These are phyloP conservation scores for Polyporus tsugae DNA, from an alignment of 1,284 basidiomycete species.

Conservation along the genomic window DNA sequence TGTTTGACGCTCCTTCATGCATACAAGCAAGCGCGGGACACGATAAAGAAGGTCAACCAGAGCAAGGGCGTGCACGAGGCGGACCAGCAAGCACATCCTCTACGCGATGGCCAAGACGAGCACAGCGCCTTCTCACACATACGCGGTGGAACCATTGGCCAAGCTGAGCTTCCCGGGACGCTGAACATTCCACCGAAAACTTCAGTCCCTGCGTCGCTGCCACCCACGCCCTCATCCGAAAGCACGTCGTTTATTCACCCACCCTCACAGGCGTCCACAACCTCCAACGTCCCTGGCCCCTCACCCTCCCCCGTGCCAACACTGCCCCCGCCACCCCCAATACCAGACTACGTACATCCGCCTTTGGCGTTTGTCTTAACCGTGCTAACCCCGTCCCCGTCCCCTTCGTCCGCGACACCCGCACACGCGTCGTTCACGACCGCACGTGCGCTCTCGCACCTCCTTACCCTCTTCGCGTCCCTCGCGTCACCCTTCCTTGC, in stretches of 20 bases:
- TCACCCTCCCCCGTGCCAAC: slow-evolving; percentile 23
- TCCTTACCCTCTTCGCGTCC: slow-evolving; percentile 40
- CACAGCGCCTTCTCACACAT: neutral
- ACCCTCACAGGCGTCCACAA: slow-evolving; percentile 24
- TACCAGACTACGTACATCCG: slow-evolving; percentile 37
- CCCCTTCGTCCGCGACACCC: slow-evolving; percentile 12
- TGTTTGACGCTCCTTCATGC: slow-evolving; percentile 72
- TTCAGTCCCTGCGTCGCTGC: slow-evolving; percentile 4
- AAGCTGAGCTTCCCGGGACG: slow-evolving; percentile 22
- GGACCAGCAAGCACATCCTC: neutral
- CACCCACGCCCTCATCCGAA: slow-evolving; percentile 25
- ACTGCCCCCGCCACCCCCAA: slow-evolving; percentile 19
- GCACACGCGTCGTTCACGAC: slow-evolving; percentile 32
- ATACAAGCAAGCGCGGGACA: slow-evolving; percentile 69
- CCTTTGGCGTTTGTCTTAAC: slow-evolving; percentile 34
- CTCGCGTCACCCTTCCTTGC: slow-evolving; percentile 43
- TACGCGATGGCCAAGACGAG: neutral
- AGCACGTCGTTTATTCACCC: slow-evolving; percentile 25
- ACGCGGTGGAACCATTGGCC: slow-evolving; percentile 1
- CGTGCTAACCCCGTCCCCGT: slow-evolving; percentile 31
- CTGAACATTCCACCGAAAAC: slow-evolving; percentile 16
- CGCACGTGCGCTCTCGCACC: slow-evolving; percentile 39
- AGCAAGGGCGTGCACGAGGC: slow-evolving; percentile 21
- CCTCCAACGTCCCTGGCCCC: slow-evolving; percentile 21
- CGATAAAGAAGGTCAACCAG: slow-evolving; percentile 72